A percentile compares a stretch with the other conserved stretches of the same genome.
phyloP scores from a whole-genome alignment of 2,329 filamentous ascomycete species.

The Pochonia chlamydosporia region DNA sequence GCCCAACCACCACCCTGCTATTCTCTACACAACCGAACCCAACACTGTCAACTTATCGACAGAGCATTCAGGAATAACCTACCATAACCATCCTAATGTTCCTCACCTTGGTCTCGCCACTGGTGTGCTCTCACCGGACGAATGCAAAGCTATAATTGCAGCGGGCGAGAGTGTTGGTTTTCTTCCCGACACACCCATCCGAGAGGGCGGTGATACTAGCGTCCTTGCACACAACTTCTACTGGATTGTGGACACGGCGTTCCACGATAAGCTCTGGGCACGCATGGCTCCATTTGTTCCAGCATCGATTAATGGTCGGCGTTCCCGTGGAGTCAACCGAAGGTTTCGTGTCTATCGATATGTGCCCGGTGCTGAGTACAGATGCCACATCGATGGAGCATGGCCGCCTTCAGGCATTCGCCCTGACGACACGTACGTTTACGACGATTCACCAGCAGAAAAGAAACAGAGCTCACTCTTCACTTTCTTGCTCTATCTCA shows the following conservation, averaged over 20 bases:
- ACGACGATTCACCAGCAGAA: constrained; percentile 55
- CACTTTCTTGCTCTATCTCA: constrained; percentile 64
- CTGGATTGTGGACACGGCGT: constrained; percentile 60
- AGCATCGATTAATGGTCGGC: constrained; percentile 44
- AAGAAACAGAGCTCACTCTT: constrained; percentile 62
- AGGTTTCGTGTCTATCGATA: constrained; percentile 69
- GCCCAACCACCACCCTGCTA: constrained; percentile 60
- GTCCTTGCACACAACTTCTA: constrained; percentile 69
- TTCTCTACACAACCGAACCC: constrained; percentile 56
- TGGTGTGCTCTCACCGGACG: constrained; percentile 52
- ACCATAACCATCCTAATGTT: constrained; percentile 55
- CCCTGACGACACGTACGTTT: constrained; percentile 54
- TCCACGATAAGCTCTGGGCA: constrained; percentile 58
- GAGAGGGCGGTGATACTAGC: constrained; percentile 59
- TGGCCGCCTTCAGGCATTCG: constrained; percentile 66
- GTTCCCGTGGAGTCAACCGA: constrained; percentile 59
- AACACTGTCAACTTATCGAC: constrained; percentile 48
- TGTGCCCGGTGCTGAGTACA: constrained; percentile 66
- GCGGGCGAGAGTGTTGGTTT: constrained; percentile 62
- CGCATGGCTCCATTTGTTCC: constrained; percentile 56
- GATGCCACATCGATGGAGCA: constrained; percentile 65
- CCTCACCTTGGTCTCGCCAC: constrained; percentile 55
- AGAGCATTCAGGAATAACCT: constrained; percentile 39
- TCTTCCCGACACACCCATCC: constrained; percentile 60
- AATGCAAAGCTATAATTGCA: constrained; percentile 62